These are phyloP conservation scores for Boletus rufocinnamomeus DNA, from an alignment of 768 basidiomycete genomes.

Conservation along the genomic window DNA sequence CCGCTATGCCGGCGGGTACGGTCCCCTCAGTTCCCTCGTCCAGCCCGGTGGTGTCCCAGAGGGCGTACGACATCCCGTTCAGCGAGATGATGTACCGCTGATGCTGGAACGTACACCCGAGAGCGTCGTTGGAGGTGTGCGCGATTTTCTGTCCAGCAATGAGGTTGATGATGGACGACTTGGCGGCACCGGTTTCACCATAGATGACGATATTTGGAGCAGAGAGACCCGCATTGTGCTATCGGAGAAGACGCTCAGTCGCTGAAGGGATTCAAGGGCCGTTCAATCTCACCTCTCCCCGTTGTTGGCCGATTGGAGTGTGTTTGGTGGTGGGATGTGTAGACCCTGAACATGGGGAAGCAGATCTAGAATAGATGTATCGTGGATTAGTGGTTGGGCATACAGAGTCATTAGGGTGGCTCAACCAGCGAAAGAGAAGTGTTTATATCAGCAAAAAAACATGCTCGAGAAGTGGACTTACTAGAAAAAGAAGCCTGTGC, in stretches of 20 bases:
- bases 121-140: neutral
- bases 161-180: slow-evolving; percentile 14
- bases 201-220: slow-evolving; percentile 8
- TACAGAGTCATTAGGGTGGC: neutral
- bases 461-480: too few species aligned
- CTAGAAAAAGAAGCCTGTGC: too few species aligned
- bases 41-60: neutral
- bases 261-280: neutral
- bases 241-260: neutral
- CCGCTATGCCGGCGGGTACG: neutral
- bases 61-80: neutral
- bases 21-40: neutral
- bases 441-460: too few species aligned
- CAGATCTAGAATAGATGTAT: neutral
- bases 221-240: neutral
- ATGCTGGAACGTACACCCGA: slow-evolving; percentile 9
- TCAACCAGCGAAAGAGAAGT: too few species aligned
- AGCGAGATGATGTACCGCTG: neutral
- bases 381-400: neutral
- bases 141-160: slow-evolving; percentile 5
- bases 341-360: neutral
- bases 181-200: slow-evolving; percentile 7
- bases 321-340: neutral
- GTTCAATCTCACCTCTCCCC: neutral
- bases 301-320: neutral